Evolutionary conservation across 2,329 filamentous ascomycete genomes (phyloP).

Genomic region (Alternaria consortialis): DNA sequence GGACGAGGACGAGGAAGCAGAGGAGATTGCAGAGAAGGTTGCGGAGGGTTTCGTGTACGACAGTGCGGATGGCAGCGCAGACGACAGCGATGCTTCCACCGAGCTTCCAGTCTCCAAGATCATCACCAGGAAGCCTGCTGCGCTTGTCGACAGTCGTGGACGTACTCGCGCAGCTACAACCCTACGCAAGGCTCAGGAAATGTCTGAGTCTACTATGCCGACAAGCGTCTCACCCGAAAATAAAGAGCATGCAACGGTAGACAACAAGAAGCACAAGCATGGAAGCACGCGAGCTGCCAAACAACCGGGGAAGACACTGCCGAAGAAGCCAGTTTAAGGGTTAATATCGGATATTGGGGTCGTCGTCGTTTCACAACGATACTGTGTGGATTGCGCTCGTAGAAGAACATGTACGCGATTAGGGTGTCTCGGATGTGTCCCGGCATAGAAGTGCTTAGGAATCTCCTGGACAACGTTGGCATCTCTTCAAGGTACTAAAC

Average conservation of each 20-base stretch:
- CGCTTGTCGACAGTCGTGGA: conserved; percentile 8
- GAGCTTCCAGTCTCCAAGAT: background rate
- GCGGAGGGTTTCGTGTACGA: background rate
- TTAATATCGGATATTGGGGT: background rate
- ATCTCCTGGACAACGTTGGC: background rate
- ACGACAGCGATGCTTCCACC: background rate
- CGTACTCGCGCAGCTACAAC: conserved; percentile 13
- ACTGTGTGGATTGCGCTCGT: background rate
- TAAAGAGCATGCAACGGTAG: background rate
- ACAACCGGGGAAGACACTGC: background rate
- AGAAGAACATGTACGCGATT: background rate
- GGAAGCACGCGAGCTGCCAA: background rate
- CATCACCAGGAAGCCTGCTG: background rate
- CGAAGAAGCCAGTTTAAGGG: background rate
- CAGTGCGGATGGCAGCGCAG: background rate
- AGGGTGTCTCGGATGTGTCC: background rate
- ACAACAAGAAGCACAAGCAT: conserved; percentile 6
- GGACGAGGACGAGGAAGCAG: background rate
- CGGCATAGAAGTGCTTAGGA: background rate
- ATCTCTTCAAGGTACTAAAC: background rate
- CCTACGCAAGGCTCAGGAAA: conserved; percentile 5
- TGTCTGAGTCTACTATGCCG: background rate
- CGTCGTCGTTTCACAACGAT: background rate
- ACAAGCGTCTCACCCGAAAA: background rate
- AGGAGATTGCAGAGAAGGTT: background rate